Evolutionary conservation across 2,329 filamentous ascomycete species (phyloP).

Genomic region (Hymenoscyphus infarciens): DNA sequence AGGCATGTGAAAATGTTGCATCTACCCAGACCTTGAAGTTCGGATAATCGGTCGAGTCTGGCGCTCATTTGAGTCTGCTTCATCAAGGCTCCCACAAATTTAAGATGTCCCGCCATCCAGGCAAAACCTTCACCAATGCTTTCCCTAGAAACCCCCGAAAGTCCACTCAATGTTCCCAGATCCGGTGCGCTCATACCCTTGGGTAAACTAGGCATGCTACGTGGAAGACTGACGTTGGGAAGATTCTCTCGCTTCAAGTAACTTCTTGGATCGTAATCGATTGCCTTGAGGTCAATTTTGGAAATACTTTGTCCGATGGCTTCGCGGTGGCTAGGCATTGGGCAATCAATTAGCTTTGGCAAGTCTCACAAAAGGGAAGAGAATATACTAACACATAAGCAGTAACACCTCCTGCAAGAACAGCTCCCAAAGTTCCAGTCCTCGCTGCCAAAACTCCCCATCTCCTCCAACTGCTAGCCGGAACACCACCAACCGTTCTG

Average conservation of each 20-base stretch:
- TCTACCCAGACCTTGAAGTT: slow-evolving; percentile 62
- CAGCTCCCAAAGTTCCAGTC: slow-evolving; percentile 77
- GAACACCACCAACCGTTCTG: slow-evolving; percentile 27
- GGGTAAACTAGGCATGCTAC: slow-evolving; percentile 32
- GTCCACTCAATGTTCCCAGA: slow-evolving; percentile 22
- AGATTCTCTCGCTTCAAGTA: slow-evolving; percentile 12
- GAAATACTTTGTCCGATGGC: slow-evolving; percentile 53
- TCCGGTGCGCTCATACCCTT: background rate
- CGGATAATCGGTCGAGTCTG: slow-evolving; percentile 60
- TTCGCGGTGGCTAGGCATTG: slow-evolving; percentile 53
- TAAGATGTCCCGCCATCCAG: slow-evolving; percentile 79
- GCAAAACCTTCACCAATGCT: slow-evolving; percentile 65
- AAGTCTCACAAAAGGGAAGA: background rate
- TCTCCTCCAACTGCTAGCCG: slow-evolving; percentile 43
- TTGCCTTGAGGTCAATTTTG: slow-evolving; percentile 35
- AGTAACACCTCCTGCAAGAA: slow-evolving; percentile 75
- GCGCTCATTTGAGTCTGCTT: slow-evolving; percentile 68
- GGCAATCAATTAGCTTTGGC: background rate
- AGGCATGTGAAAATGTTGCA: slow-evolving; percentile 74
- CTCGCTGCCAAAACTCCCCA: slow-evolving; percentile 69
- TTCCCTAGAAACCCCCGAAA: slow-evolving; percentile 54
- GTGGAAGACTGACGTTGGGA: slow-evolving; percentile 38
- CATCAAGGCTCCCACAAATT: slow-evolving; percentile 78
- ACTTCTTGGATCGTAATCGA: slow-evolving; percentile 7
- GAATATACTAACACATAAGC: slow-evolving; percentile 56